Base-by-base conservation (phyloP, 495 filamentous ascomycete genomes). In the Aspergillus ostianus region DNA sequence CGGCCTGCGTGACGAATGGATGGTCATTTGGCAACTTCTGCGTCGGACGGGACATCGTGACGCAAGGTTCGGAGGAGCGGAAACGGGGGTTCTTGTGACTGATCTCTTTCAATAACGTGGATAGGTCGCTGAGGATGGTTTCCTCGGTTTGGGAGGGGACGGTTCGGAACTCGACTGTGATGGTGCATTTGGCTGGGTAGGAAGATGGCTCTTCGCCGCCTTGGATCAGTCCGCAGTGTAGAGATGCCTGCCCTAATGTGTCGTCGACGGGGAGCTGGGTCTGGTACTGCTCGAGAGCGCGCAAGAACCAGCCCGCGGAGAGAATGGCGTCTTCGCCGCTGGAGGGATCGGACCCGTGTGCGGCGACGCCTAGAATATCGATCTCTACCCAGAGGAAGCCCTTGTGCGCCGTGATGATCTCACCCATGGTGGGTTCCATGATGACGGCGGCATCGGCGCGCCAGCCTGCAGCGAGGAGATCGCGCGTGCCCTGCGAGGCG, bases 331-430 rank as follows among this genome's bases (percentile, higher is more conserved):
- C 79, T 19, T 71, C 56, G 9, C 78, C 79, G 2, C 67, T 53
- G 8, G 66, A 58, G 20, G 74, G 72, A 12, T 75, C 61, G 0
- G 79, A 82, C 6, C 79, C 79, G 50, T 82, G 79, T 2, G 77
- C 75, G 32, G 79, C 78, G 18, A 75, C 65, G 36, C 79, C 79
- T 9, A 71, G 61, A 6, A 81, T 73, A 27, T 77, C 68, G 7
- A 82, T 61, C 45, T 82, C 72, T 9, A 80, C 65, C 77, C 78
- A 80, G 2, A 79, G 64, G 47, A 81, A 81, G 0, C 79, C 79
- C 47, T 82, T 80, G 53, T 82, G 78, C 1, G 77, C 75, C 36
- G 68, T 71, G 2, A 69, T 50, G 7, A 81, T 70, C 1, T 59
- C 60, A 0, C 66, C 57, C 47, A 64, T 62, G 0, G 78, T 80